Evolutionary conservation across 177 flowering plant genomes (phyloP).

Genomic region (Tripterygium wilfordii): DNA sequence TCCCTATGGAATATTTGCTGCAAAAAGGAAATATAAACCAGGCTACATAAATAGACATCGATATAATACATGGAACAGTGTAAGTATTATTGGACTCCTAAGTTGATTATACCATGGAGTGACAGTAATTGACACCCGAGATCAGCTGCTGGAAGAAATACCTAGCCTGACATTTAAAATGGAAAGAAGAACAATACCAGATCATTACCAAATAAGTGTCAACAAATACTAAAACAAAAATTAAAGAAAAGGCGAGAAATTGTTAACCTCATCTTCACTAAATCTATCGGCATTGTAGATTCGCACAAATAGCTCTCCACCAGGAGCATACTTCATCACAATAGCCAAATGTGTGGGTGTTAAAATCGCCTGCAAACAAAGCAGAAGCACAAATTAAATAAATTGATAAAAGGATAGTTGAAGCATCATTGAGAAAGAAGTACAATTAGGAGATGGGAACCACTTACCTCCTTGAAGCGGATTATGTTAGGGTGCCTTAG

Average conservation of each 20-base stretch:
- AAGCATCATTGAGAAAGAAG: neutral
- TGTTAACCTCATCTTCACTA: constrained; percentile 40
- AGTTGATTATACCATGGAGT: constrained; percentile 25
- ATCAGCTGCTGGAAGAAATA: constrained; percentile 44
- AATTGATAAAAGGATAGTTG: neutral
- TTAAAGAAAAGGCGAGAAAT: neutral
- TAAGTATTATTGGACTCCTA: too few relatives aligned
- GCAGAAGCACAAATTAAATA: neutral
- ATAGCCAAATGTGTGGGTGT: constrained; percentile 47
- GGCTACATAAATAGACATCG: too few relatives aligned
- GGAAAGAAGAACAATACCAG: neutral
- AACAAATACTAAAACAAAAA: neutral
- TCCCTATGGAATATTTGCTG: constrained; percentile 47
- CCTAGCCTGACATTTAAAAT: constrained; percentile 24
- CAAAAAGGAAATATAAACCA: neutral
- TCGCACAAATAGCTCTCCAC: constrained; percentile 43
- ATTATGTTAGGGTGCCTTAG: constrained; percentile 49
- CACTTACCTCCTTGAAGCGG: constrained; percentile 43
- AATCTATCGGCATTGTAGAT: constrained; percentile 43
- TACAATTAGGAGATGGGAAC: neutral
- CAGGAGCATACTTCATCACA: constrained; percentile 47
- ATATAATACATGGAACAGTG: too few relatives aligned
- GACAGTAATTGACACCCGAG: constrained; percentile 36
- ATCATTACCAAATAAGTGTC: neutral
- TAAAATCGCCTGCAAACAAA: constrained; percentile 26